phyloP scores from a whole-genome alignment of 1,284 basidiomycete genomes.

The Trichosporon inkin region DNA sequence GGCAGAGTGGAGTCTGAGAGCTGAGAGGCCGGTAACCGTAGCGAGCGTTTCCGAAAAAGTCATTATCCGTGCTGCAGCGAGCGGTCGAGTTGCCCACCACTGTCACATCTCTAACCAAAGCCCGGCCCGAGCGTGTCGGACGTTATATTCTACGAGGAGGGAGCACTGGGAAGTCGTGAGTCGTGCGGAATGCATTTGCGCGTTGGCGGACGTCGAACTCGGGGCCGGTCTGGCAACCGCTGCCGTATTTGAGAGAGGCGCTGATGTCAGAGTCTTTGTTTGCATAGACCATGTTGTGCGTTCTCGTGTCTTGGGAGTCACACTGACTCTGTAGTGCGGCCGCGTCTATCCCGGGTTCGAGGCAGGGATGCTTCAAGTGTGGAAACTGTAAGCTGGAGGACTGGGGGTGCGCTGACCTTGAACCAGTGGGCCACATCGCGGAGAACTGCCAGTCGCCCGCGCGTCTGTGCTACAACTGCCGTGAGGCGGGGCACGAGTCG shows the following conservation, averaged over 20 bases:
- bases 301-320: background rate
- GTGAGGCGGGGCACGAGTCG: constrained; percentile 83
- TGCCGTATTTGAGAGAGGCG: background rate
- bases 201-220: background rate
- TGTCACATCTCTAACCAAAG: background rate
- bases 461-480: constrained; percentile 87
- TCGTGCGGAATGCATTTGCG: background rate
- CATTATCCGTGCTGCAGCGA: constrained; percentile 3
- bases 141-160: constrained; percentile 1
- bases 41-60: constrained; percentile 7
- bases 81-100: constrained; percentile 1
- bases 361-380: constrained; percentile 49
- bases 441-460: constrained; percentile 81
- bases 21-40: background rate
- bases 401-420: constrained; percentile 8
- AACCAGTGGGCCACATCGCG: constrained; percentile 75
- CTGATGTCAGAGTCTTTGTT: constrained; percentile 2
- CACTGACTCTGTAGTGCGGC: constrained; percentile 28
- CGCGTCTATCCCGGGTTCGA: constrained; percentile 42
- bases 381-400: constrained; percentile 10
- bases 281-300: constrained; percentile 17
- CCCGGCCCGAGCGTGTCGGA: background rate
- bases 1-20: background rate
- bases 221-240: background rate
- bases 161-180: constrained; percentile 6